phyloP scores from a whole-genome alignment of 2,329 filamentous ascomycete species.

The Botrytis porri region DNA sequence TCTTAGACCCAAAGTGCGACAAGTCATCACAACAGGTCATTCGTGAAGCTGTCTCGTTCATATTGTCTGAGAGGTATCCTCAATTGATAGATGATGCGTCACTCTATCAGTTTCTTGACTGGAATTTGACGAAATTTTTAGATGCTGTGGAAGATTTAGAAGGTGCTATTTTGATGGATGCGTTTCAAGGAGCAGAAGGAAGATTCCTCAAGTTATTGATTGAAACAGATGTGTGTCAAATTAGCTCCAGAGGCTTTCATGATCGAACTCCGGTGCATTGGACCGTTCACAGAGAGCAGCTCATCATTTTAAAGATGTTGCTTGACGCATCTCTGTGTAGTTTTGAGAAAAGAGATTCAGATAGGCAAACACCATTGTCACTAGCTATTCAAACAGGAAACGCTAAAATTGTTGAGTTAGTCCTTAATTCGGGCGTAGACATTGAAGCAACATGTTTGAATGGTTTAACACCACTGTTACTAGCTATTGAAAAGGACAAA shows the following conservation, averaged over 20 bases:
- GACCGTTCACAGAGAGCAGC: constrained; percentile 3
- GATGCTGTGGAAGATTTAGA: not conserved
- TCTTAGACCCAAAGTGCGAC: not conserved
- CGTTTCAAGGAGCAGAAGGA: not conserved
- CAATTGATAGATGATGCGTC: not conserved
- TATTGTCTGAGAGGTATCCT: not conserved
- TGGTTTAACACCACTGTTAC: not conserved
- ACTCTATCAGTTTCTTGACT: not conserved
- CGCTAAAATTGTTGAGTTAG: not conserved
- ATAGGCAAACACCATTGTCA: not conserved
- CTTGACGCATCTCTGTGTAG: not conserved
- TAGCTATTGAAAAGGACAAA: not conserved
- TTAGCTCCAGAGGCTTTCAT: constrained; percentile 20
- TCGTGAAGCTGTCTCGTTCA: not conserved
- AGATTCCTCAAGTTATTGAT: not conserved
- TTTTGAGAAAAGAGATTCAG: not conserved
- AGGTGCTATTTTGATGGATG: not conserved
- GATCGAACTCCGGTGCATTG: constrained; percentile 8
- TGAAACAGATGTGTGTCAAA: constrained; percentile 15
- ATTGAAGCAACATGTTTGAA: not conserved
- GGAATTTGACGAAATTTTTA: constrained; percentile 7
- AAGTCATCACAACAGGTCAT: not conserved
- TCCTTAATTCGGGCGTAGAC: not conserved
- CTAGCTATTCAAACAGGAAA: not conserved
- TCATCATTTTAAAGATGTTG: not conserved